Evolutionary conservation across 2,329 filamentous ascomycete genomes (phyloP), one percentile per base, ranked within the genome.

Genomic region (Fusarium humuli): DNA sequence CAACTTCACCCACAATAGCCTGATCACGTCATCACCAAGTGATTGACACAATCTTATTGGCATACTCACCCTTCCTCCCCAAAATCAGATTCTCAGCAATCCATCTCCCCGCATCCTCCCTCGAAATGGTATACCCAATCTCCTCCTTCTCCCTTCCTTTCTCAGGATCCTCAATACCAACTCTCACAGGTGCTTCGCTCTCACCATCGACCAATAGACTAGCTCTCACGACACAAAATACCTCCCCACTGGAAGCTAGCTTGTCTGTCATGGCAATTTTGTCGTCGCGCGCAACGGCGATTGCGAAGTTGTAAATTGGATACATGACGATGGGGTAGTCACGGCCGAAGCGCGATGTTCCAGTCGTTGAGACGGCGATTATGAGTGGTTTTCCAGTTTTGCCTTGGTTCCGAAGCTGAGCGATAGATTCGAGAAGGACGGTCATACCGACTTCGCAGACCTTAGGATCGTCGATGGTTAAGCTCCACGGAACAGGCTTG

Each of bases 61-160:
- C 16, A 44, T 80, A 83, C 37, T 65, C 72, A 5, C 46, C 44
- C 2, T 69, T 67, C 27, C 57, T 70, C 16, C 61, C 58, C 29
- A 74, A 12, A 6, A 85, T 41, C 27, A 82, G 44, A 18, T 83
- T 80, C 50, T 83, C 75, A 25, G 80, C 83, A 11, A 86, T 77
- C 83, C 84, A 87, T 58, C 72, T 76, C 1, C 85, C 85, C 5
- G 82, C 79, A 62, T 86, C 85, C 62, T 83, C 82, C 37, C 84
- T 74, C 10, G 79, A 81, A 48, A 87, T 85, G 3, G 77, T 79
- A 57, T 85, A 86, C 7, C 85, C 85, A 6, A 85, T 72, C 5
- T 77, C 82, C 37, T 73, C 65, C 1, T 74, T 78, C 71, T 83
- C 79, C 12, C 67, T 41, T 7, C 75, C 76, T 0, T 46, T 69